Conservation (phyloP, 805 yeast species). For the Starmerella roubikii region DNA sequence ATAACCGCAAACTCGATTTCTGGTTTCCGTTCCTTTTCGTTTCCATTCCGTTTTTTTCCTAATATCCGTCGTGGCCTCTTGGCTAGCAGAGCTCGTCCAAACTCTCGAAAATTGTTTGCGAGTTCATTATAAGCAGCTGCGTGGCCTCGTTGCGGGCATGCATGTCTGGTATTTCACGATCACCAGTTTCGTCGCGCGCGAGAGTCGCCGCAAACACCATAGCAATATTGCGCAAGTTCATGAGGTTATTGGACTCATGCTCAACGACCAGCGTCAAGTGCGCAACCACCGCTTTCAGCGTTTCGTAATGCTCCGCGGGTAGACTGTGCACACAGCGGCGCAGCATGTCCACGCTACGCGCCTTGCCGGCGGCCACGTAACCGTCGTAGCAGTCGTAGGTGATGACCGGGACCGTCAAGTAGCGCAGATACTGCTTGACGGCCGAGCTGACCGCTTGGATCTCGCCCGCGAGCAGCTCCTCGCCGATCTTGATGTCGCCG, state of each 20-base stretch:
- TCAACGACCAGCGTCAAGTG: constrained; percentile 54
- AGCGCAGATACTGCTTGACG: constrained; percentile 72
- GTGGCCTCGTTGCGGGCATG: constrained; percentile 63
- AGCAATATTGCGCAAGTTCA: constrained; percentile 71
- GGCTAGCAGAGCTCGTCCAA: constrained; percentile 6
- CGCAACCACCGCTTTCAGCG: constrained; percentile 41
- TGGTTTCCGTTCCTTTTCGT: neutral
- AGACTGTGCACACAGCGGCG: constrained; percentile 35
- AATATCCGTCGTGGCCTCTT: neutral
- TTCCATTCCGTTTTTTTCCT: neutral
- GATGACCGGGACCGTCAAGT: constrained; percentile 73
- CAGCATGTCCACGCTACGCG: constrained; percentile 33
- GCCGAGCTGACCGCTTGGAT: constrained; percentile 78
- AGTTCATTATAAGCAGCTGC: constrained; percentile 42
- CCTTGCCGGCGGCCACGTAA: constrained; percentile 41
- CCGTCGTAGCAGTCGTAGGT: constrained; percentile 55
- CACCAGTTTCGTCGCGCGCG: constrained; percentile 64
- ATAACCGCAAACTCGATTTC: neutral
- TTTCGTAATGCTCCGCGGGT: constrained; percentile 54
- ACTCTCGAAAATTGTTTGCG: constrained; percentile 8
- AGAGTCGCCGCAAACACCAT: constrained; percentile 93
- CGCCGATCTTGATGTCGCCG: constrained; percentile 22
- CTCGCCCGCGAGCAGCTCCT: constrained; percentile 40
- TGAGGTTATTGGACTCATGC: constrained; percentile 47
- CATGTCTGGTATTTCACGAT: constrained; percentile 75